phyloP scores from a whole-genome alignment of 1,284 basidiomycete species.

The Ceratobasidium sp. region DNA sequence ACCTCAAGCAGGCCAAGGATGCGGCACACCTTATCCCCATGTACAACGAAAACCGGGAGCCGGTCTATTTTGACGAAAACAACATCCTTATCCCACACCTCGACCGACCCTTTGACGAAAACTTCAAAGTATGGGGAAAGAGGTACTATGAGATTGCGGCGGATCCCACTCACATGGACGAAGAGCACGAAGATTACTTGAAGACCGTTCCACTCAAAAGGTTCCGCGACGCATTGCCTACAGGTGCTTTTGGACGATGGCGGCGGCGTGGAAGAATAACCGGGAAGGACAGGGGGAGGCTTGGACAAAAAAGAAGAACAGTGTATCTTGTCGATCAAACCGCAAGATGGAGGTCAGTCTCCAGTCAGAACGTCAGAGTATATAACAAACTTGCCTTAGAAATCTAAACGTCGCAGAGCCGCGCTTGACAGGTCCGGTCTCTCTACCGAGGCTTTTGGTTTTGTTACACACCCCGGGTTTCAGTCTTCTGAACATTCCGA shows the following conservation, averaged over 20 bases:
- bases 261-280: not conserved
- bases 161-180: not conserved
- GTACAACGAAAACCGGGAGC: not conserved
- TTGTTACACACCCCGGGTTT: not conserved
- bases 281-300: not conserved
- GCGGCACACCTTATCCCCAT: not conserved
- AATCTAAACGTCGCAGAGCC: not conserved
- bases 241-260: slow-evolving; percentile 7
- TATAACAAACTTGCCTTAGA: not conserved
- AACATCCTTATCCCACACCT: not conserved
- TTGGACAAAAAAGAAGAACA: not conserved
- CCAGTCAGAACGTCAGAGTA: not conserved
- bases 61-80: not conserved
- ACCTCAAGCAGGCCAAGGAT: not conserved
- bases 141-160: not conserved
- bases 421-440: not conserved
- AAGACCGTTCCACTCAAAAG: not conserved
- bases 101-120: not conserved
- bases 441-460: not conserved
- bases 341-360: not conserved
- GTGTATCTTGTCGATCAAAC: not conserved
- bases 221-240: slow-evolving; percentile 7
- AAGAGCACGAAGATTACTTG: not conserved
- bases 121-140: not conserved
- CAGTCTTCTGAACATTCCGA: slow-evolving; percentile 20